These are phyloP conservation scores for Lathyrus oleraceus DNA, from an alignment of 306 rosid species.

Conservation along the genomic window DNA sequence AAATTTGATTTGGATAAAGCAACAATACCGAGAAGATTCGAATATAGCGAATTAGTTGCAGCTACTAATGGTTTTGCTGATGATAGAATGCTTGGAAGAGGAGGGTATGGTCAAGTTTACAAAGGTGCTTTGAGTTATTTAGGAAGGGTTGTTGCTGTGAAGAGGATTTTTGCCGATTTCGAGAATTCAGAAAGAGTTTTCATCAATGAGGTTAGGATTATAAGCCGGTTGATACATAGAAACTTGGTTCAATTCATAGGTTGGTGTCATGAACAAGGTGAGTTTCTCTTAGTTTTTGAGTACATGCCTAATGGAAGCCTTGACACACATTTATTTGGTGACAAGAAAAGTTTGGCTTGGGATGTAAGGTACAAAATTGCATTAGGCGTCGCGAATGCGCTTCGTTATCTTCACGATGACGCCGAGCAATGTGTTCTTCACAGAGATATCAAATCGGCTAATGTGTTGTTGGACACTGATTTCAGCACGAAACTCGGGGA, in stretches of 20 bases:
- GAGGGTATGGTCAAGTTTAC: conserved; percentile 64
- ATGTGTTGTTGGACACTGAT: conserved; percentile 53
- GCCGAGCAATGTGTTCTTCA: conserved; percentile 59
- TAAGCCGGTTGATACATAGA: conserved; percentile 55
- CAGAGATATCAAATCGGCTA: conserved; percentile 61
- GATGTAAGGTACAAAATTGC: conserved; percentile 46
- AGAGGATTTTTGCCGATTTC: conserved; percentile 48
- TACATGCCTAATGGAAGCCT: conserved; percentile 62
- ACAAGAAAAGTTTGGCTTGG: conserved; percentile 43
- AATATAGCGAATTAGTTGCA: conserved; percentile 44
- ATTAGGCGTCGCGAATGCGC: conserved; percentile 46
- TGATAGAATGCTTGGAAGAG: conserved; percentile 52
- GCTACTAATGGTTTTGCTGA: conserved; percentile 52
- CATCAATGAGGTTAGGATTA: conserved; percentile 53
- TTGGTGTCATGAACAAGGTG: conserved; percentile 56
- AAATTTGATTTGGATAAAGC: conserved; percentile 44
- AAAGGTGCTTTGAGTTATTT: conserved; percentile 39
- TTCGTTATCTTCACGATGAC: conserved; percentile 64
- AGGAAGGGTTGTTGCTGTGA: conserved; percentile 49
- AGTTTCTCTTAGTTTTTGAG: conserved; percentile 50
- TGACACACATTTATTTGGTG: conserved; percentile 50
- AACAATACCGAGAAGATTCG: conserved; percentile 48
- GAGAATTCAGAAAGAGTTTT: conserved; percentile 44
- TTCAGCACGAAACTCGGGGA: conserved; percentile 61
- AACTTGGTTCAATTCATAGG: conserved; percentile 63